Conservation (phyloP, 1,284 basidiomycete species). For the Earliella scabrosa region DNA sequence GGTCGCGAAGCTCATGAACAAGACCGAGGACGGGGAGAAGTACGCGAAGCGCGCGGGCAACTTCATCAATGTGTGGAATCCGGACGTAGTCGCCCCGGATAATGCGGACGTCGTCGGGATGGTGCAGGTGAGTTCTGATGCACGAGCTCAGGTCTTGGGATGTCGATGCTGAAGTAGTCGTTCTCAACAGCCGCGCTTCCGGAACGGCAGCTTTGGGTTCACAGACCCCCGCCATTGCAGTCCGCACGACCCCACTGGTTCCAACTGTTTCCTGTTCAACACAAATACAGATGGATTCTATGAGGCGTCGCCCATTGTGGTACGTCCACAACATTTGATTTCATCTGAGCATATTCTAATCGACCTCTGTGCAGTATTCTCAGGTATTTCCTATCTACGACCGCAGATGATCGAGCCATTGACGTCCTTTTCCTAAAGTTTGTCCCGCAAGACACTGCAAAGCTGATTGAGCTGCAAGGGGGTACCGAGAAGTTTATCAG, state of each 20-base stretch:
- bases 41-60: conserved; percentile 59
- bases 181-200: conserved; percentile 52
- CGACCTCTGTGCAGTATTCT: conserved; percentile 28
- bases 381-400: conserved; percentile 39
- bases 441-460: conserved; percentile 66
- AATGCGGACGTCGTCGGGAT: conserved; percentile 45
- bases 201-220: conserved; percentile 64
- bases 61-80: conserved; percentile 64
- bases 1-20: conserved; percentile 58
- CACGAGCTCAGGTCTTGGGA: not conserved
- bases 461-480: conserved; percentile 62
- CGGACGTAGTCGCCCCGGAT: conserved; percentile 54
- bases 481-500: conserved; percentile 56
- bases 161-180: not conserved
- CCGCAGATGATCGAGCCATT: too few relatives aligned
- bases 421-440: too few relatives aligned
- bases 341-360: conserved; percentile 19
- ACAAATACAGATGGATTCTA: conserved; percentile 66
- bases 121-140: conserved; percentile 51
- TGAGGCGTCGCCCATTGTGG: conserved; percentile 63
- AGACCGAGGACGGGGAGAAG: conserved; percentile 52
- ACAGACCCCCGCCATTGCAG: conserved; percentile 72
- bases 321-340: conserved; percentile 34
- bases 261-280: conserved; percentile 66
- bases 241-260: conserved; percentile 56